phyloP scores from a whole-genome alignment of 1,139 yeast species.

The Saccharomyces hybrid region DNA sequence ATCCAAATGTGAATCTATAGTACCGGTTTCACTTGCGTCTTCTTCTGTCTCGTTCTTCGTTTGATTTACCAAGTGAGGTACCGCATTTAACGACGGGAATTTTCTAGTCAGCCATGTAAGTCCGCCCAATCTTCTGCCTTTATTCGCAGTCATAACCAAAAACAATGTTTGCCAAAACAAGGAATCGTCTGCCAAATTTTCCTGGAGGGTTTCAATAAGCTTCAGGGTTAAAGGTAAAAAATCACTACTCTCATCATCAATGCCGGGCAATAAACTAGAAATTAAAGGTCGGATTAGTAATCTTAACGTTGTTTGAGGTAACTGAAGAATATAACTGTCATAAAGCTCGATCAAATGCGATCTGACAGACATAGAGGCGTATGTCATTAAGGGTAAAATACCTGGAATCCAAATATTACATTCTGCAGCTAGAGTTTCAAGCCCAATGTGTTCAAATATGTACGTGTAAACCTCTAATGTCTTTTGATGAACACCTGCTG shows the following conservation, averaged over 20 bases:
- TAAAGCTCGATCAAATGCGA: constrained; percentile 63
- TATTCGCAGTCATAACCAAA: constrained; percentile 64
- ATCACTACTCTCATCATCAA: constrained; percentile 89
- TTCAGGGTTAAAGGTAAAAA: constrained; percentile 55
- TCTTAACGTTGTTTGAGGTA: constrained; percentile 45
- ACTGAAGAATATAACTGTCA: constrained; percentile 46
- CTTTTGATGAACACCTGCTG: constrained; percentile 93
- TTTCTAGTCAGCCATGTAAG: constrained; percentile 64
- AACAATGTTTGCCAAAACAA: constrained; percentile 85
- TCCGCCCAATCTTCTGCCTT: constrained; percentile 79
- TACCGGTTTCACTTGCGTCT: constrained; percentile 5
- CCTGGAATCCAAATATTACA: constrained; percentile 83
- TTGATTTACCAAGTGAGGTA: constrained; percentile 25
- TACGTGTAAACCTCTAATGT: constrained; percentile 68
- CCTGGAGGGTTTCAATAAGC: constrained; percentile 54
- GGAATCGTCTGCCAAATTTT: constrained; percentile 55
- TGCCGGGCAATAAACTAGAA: constrained; percentile 71
- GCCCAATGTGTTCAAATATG: constrained; percentile 57
- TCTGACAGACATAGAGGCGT: constrained; percentile 82
- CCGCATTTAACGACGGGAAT: constrained; percentile 49
- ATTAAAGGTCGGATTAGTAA: constrained; percentile 60
- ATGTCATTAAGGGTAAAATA: constrained; percentile 72
- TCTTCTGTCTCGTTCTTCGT: constrained; percentile 2
- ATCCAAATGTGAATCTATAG: constrained; percentile 4
- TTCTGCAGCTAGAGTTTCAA: constrained; percentile 43